Base-by-base conservation (phyloP, 176 grass and related monocot species). In the Dendrocalamus sinicus region DNA sequence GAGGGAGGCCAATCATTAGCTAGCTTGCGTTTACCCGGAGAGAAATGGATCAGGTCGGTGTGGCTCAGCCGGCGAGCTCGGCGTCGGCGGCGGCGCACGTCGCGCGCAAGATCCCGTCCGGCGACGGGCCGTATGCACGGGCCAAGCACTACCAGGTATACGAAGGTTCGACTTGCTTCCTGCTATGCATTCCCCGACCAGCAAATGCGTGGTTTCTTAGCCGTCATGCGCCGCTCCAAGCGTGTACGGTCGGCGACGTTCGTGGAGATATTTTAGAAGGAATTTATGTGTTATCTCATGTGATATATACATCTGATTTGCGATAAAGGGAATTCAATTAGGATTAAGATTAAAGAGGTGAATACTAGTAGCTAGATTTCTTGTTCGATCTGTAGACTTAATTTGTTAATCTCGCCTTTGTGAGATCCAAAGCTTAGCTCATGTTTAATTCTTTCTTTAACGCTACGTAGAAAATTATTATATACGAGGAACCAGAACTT, bases 121-220 rank as follows among this genome's bases (percentile, higher is more conserved):
- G 96, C 78, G 93, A 92, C 50, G 92, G 96, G 19, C 93, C 96
- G 8, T 99, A 99, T 30, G 96, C 93, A 3, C 88, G 96, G 82
- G 96, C 92, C 67, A 99, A 99, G 84, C 92, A 96, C 79, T 84
- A 88, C 47, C 96, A 99, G 93, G 96, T 99, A 86, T 23, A 59
- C 7, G 58, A 80, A 52, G 20, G 37, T 52, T 76, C 32, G 19
- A 58, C 37, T 37, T 40, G 5, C 3, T 58, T 23, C 3, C 22
- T 15, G 55, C 13, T 19, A 16, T 28, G 45, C 45, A 30, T 48
- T 15, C n/a, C 45, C 40, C 11, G 11, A 20, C 20, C 53, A 55
- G 53, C 28, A 20, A 53, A 19, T 19, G 52, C 16, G 52, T 55
- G 52, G 52, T 55, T 55, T 8, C 6, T 20, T 17, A 54, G 52